phyloP scores from a whole-genome alignment of 1,284 basidiomycete species.

The Leucoagaricus sp. region DNA sequence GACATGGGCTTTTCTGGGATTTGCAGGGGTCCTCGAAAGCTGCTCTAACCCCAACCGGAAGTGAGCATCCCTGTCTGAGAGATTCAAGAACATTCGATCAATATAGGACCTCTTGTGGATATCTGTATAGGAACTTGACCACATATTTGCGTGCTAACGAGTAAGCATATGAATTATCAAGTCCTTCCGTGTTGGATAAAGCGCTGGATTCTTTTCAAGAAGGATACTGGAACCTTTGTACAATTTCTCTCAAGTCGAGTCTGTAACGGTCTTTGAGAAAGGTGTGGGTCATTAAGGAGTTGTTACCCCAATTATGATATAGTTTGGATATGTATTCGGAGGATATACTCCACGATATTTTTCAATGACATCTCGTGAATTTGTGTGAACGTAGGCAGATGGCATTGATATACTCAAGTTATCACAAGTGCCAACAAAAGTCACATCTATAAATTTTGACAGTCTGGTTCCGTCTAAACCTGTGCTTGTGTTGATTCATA shows the following conservation, averaged over 20 bases:
- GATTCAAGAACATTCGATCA: background rate
- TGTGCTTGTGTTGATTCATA: too few relatives aligned
- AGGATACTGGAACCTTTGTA: conserved; percentile 50
- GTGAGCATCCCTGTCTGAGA: background rate
- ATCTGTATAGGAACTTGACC: conserved; percentile 36
- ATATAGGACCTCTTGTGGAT: background rate
- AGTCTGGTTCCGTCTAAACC: too few relatives aligned
- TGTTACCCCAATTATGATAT: background rate
- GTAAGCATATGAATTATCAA: conserved; percentile 57
- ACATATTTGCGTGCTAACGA: conserved; percentile 66
- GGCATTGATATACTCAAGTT: background rate
- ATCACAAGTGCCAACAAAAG: too few relatives aligned
- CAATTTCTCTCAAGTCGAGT: conserved; percentile 49
- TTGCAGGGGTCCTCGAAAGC: too few relatives aligned
- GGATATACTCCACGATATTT: too few relatives aligned
- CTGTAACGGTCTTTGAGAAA: conserved; percentile 10
- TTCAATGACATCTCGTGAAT: too few relatives aligned
- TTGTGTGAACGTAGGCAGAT: background rate
- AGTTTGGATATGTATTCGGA: background rate
- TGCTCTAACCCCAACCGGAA: conserved; percentile 43
- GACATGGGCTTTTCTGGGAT: too few relatives aligned
- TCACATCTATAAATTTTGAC: too few relatives aligned
- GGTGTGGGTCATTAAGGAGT: conserved; percentile 7
- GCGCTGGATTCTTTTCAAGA: conserved; percentile 52
- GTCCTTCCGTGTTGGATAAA: conserved; percentile 64